Base-by-base conservation (phyloP, 192 early-diverging fungal species). In the Dispira parvispora region DNA sequence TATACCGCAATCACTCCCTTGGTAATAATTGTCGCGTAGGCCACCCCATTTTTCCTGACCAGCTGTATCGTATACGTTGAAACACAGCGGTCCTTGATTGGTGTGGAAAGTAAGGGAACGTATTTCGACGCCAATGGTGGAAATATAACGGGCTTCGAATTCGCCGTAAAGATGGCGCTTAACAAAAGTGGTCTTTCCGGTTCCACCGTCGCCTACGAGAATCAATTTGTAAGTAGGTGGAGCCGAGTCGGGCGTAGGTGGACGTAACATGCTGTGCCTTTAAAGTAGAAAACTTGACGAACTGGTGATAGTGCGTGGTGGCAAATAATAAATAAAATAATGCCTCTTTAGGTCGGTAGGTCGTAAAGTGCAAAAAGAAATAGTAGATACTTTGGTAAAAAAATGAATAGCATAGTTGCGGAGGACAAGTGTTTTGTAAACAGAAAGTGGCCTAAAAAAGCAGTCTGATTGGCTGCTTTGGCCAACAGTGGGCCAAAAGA, bases 11-110 rank as follows among this genome's bases (percentile, higher is more conserved):
- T 99, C 89, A 66, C 96, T 94, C 74, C 92, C 87, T 38, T 98
- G 96, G 78, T 97, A 99, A 79, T 97, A 97, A 69, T 93, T 94
- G 75, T 98, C 96, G 74, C 96, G 92, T 54, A 99, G 92, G 77
- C 96, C 96, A 75, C 96, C 96, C 69, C 98, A 98, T 87, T 99
- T 99, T 75, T 99, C 96, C 73, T 99, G 96, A 54, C 96, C 96
- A 60, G 92, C 92, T 56, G 96, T 99, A 73, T 99, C 96, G 93
- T 94, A 99, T 64, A 94, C 92, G 82, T 97, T 96, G 87, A 99
- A 99, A 74, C 88, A 77, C 69, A 99, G 92, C 12, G 75, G 64
- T 44, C 96, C 96, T 77, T 88, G 94, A 87, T 89, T 98, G 71
- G 96, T 99, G 81, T 88, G 85, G 86, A 99, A 99, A 55, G 75